These are phyloP conservation scores for Cutaneotrichosporon sp. DNA, from an alignment of 1,284 basidiomycete genomes.

Conservation along the genomic window DNA sequence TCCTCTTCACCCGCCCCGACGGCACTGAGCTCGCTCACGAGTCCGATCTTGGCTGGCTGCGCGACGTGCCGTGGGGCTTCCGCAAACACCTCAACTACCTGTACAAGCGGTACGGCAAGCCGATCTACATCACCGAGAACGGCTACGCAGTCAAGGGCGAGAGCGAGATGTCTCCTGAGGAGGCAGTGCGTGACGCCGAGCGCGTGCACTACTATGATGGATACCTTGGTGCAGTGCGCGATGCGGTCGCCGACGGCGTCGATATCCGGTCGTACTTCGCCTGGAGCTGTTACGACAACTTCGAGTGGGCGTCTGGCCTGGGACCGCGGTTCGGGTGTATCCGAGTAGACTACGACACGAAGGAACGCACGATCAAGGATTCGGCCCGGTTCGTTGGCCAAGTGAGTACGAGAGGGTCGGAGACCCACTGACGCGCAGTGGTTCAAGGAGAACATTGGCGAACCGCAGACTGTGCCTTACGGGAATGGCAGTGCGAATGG, in stretches of 20 bases:
- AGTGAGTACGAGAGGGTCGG: too few relatives aligned
- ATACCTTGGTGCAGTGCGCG: slow-evolving; percentile 57
- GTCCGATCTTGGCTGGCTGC: slow-evolving; percentile 48
- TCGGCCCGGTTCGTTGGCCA: slow-evolving; percentile 48
- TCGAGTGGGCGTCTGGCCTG: slow-evolving; percentile 57
- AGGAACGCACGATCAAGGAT: slow-evolving; percentile 64
- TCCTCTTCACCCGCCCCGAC: slow-evolving; percentile 42
- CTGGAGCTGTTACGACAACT: slow-evolving; percentile 56
- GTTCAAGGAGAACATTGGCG: slow-evolving; percentile 14
- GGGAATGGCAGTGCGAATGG: too few relatives aligned
- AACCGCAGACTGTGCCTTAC: too few relatives aligned
- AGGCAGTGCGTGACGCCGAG: slow-evolving; percentile 57
- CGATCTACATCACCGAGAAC: slow-evolving; percentile 69
- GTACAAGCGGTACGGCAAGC: slow-evolving; percentile 60
- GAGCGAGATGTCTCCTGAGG: slow-evolving; percentile 53
- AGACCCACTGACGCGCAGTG: slow-evolving; percentile 4
- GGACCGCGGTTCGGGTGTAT: slow-evolving; percentile 39
- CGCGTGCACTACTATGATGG: slow-evolving; percentile 65
- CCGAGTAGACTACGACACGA: slow-evolving; percentile 57
- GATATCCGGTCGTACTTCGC: slow-evolving; percentile 65
- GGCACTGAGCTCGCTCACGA: slow-evolving; percentile 64
- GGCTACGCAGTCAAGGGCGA: slow-evolving; percentile 69
- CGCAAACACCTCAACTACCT: slow-evolving; percentile 62
- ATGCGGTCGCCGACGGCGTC: slow-evolving; percentile 63
- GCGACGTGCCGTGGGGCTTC: slow-evolving; percentile 42